phyloP scores from a whole-genome alignment of 139 green algal genomes.

The Chlamydomonas incerta region DNA sequence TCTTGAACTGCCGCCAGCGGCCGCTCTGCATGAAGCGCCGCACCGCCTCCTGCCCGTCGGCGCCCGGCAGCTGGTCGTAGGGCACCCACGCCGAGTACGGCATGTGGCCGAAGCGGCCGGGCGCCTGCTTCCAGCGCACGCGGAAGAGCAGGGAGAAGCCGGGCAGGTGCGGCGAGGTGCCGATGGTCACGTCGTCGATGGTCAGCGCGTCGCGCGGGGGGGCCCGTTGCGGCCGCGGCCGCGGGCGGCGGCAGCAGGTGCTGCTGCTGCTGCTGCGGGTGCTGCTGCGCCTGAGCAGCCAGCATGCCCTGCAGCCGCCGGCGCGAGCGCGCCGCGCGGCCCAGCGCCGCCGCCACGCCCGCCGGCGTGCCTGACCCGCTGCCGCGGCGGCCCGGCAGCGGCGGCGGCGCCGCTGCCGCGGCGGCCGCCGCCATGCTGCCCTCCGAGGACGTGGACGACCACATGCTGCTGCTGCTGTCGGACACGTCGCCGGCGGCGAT shows the following conservation, averaged over 20 bases:
- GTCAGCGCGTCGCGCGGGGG: neutral
- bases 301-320: neutral
- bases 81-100: conserved; percentile 35
- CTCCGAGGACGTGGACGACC: too few relatives aligned
- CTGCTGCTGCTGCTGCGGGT: neutral
- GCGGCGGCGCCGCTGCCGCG: too few relatives aligned
- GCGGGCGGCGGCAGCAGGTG: neutral
- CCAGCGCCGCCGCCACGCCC: too few relatives aligned
- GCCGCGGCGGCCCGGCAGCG: too few relatives aligned
- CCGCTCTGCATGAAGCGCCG: conserved; percentile 21
- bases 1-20: conserved; percentile 25
- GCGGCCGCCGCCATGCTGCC: too few relatives aligned
- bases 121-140: conserved; percentile 10
- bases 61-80: neutral
- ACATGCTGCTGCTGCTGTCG: neutral
- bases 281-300: neutral
- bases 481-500: too few relatives aligned
- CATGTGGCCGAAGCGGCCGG: neutral
- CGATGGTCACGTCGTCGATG: conserved; percentile 34
- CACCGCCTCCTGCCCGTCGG: conserved; percentile 13
- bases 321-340: neutral
- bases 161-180: neutral
- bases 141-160: conserved; percentile 17
- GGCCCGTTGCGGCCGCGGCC: too few relatives aligned
- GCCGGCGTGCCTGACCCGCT: too few relatives aligned